Evolutionary conservation across 176 grass and related monocot species (phyloP).

Genomic region (Carex myosuroides): DNA sequence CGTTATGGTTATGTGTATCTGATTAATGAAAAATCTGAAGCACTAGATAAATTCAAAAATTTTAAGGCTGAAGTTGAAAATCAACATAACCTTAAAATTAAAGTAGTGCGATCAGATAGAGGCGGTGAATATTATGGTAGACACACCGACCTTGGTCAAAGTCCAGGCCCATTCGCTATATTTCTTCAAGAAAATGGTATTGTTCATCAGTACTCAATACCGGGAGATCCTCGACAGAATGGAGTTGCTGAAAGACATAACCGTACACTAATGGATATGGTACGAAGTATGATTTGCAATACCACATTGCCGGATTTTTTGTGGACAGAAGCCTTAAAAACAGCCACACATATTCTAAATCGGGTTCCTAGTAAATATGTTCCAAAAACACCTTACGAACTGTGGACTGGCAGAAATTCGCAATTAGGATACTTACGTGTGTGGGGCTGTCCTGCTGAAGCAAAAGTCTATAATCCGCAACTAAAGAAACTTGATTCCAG

Average conservation of each 20-base stretch:
- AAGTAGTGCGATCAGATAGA: slow-evolving; percentile 4
- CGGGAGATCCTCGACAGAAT: background rate
- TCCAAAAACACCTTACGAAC: too few species aligned
- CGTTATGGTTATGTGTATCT: too few species aligned
- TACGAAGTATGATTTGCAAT: slow-evolving; percentile 2
- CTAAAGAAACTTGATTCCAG: too few species aligned
- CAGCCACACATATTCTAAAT: too few species aligned
- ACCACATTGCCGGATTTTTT: background rate
- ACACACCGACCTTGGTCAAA: background rate
- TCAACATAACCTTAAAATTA: background rate
- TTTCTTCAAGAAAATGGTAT: slow-evolving; percentile 13
- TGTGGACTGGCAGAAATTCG: too few species aligned
- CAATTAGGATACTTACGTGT: too few species aligned
- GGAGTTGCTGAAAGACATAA: background rate
- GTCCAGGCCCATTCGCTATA: background rate
- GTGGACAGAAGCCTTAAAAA: too few species aligned
- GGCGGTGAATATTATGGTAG: background rate
- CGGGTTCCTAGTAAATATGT: too few species aligned
- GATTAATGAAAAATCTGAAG: too few species aligned
- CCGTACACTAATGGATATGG: slow-evolving; percentile 3
- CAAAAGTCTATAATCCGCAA: too few species aligned
- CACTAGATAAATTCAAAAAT: too few species aligned
- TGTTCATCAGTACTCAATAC: slow-evolving; percentile 2
- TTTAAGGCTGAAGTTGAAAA: background rate
- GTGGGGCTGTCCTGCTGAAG: too few species aligned